These are phyloP conservation scores for Penicillium manginii DNA, from an alignment of 495 filamentous ascomycete species.

Conservation along the genomic window DNA sequence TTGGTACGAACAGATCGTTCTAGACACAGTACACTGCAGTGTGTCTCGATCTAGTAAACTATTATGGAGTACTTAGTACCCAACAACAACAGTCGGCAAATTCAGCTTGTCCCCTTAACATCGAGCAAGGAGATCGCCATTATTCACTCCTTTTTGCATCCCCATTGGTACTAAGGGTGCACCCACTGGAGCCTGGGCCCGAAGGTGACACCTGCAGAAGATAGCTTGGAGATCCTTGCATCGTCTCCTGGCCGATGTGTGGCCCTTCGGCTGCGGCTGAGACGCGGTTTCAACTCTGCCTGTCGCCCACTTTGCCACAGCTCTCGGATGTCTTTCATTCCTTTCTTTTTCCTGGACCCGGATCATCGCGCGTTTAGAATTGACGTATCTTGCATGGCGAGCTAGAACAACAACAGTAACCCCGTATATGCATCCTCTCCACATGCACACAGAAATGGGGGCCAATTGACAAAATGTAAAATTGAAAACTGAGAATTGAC, in stretches of 20 bases:
- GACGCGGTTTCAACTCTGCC: slow-evolving; percentile 13
- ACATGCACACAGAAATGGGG: neutral
- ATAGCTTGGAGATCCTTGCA: slow-evolving; percentile 29
- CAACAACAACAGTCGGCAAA: neutral
- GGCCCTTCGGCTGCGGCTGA: slow-evolving; percentile 16
- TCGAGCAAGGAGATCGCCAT: slow-evolving; percentile 3
- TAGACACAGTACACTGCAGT: neutral
- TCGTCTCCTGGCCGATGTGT: slow-evolving; percentile 23
- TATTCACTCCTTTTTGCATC: neutral
- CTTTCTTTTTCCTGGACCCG: neutral
- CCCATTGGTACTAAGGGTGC: neutral
- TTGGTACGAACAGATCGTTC: neutral
- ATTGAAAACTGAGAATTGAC: neutral
- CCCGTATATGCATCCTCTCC: neutral
- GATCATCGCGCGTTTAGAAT: neutral
- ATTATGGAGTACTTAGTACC: no score
- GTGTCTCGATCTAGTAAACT: neutral
- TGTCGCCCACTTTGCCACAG: slow-evolving; percentile 3
- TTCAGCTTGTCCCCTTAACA: neutral
- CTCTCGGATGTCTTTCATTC: slow-evolving; percentile 6
- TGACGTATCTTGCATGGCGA: neutral
- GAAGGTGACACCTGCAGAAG: slow-evolving; percentile 2
- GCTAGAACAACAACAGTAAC: neutral
- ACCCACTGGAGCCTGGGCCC: neutral
- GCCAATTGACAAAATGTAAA: neutral